Conservation (phyloP, 2,329 filamentous ascomycete species). For the Fusarium mundagurra region DNA sequence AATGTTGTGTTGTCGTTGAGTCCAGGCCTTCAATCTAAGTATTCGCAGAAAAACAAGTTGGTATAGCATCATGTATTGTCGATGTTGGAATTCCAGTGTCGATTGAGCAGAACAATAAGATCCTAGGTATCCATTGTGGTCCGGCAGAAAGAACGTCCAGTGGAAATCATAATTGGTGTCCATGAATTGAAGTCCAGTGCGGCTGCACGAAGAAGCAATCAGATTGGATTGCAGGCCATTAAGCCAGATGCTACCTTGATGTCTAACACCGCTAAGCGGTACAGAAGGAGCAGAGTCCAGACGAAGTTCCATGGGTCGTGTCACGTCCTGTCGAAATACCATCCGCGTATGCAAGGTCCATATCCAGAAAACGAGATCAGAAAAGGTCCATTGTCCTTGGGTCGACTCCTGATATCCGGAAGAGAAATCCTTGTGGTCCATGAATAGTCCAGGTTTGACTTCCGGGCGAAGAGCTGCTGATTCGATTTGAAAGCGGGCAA, state of each 20-base stretch:
- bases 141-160: constrained; percentile 8
- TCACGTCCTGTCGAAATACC: constrained; percentile 21
- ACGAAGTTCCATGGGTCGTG: constrained; percentile 4
- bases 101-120: constrained; percentile 14
- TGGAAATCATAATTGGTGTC: constrained; percentile 10
- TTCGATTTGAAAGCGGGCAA: constrained; percentile 47
- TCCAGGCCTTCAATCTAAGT: constrained; percentile 11
- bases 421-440: constrained; percentile 30
- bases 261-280: constrained; percentile 21
- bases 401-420: constrained; percentile 33
- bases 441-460: constrained; percentile 34
- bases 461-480: constrained; percentile 36
- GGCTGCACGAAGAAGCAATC: constrained; percentile 47
- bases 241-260: constrained; percentile 29
- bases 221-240: constrained; percentile 46
- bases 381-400: constrained; percentile 19
- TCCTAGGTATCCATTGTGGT: constrained; percentile 26
- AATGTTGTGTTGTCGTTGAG: neutral
- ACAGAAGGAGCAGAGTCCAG: constrained; percentile 20
- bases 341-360: constrained; percentile 10
- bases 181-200: constrained; percentile 34
- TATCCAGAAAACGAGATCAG: constrained; percentile 13
- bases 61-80: constrained; percentile 32
- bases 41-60: constrained; percentile 34
- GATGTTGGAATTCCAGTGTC: constrained; percentile 8